Base-by-base conservation (phyloP, 2,329 filamentous ascomycete species). In the Neurospora sp. region DNA sequence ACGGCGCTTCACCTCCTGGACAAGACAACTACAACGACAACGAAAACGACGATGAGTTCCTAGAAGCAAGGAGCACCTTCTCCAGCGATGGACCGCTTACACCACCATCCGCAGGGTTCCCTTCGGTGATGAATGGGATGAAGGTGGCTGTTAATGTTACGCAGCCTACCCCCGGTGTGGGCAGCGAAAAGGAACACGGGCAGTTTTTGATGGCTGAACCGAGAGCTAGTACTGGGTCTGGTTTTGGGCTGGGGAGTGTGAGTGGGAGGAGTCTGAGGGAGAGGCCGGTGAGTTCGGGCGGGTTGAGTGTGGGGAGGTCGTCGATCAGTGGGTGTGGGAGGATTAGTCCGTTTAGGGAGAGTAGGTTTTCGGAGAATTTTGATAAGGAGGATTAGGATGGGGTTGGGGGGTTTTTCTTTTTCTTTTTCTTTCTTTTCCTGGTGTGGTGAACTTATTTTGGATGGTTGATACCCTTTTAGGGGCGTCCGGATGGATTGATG, bases 311-410 rank as follows among this genome's bases (percentile, higher is more conserved):
- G 1, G 52, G 52, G 8, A 7, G 7, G 28, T 23, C 28, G 23
- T 28, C 52, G 52, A 58, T 58, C 23, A 9, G 7, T 62, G 52
- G 52, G 9, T 69, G 43, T 66, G 71, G 71, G 73, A 78, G 78
- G 62, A 77, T 76, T 43, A 85, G 82, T 76, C 84, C 84, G 19
- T 79, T 78, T 7, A 78, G 84, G 71, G 82, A 82, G 72, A 84
- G 84, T 38, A 83, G 79, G 74, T 87, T 87, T 75, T 78, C 80
- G 33, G 85, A 87, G 79, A 82, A 83, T 67, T 78, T 87, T 66
- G 77, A 79, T 68, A 76, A 75, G 72, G 38, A 62, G 43, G 4
- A 62, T 33, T 62, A 33, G 28, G 19, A 28, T 28, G 28, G 28
- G 28, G 28, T 28, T 28, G 10, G 23, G 23, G 13, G 6, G 4